Base-by-base conservation (phyloP, 78 protist genomes). In the Chrysochromulina parva region DNA sequence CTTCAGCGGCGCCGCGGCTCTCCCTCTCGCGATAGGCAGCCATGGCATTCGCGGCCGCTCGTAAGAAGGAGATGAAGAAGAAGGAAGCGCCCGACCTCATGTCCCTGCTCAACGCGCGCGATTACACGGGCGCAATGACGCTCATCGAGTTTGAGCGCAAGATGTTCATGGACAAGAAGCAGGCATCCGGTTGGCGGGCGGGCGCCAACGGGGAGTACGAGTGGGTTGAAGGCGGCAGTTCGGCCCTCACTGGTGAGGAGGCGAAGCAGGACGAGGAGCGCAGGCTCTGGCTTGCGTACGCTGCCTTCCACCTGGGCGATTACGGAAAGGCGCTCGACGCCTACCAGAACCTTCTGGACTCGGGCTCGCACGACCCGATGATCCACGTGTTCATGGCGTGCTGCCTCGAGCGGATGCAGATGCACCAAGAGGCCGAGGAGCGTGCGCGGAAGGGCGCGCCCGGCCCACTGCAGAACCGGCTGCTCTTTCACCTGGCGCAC, bases 401-500 rank as follows among this genome's bases (percentile, higher is more conserved):
- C 69, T 92, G 94, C 62, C 73, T 60, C 48, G 92, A 92, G 24
- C 90, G 57, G 55, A 38, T 91, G 48, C 95, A 95, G 3, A 3
- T 14, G 91, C 90, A 90, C 76, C 9, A 76, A 26, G 95, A 96
- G 85, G 95, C 96, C 0, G 92, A 94, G 19, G 92, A 87, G 26
- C 48, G 0, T 10, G 96, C 94, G 13, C 48, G 1, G 59, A 50
- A 78, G 50, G 90, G 74, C 28, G 58, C 91, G 55, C 84, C 20
- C 7, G 6, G 26, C 3, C n/a, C 78, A n/a, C 82, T 95, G 38
- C 95, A 95, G 74, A 93, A 92, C 52, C 92, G 97, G 1, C 88
- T 95, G 9, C 93, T 93, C n/a, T 94, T 95, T 82, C 96, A 95
- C 81, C 24, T 95, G 17, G 94, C 97, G 28, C 95, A 94, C 91